Conservation (phyloP, 352 stramenopile genomes). For the Phytophthora kernoviae region DNA sequence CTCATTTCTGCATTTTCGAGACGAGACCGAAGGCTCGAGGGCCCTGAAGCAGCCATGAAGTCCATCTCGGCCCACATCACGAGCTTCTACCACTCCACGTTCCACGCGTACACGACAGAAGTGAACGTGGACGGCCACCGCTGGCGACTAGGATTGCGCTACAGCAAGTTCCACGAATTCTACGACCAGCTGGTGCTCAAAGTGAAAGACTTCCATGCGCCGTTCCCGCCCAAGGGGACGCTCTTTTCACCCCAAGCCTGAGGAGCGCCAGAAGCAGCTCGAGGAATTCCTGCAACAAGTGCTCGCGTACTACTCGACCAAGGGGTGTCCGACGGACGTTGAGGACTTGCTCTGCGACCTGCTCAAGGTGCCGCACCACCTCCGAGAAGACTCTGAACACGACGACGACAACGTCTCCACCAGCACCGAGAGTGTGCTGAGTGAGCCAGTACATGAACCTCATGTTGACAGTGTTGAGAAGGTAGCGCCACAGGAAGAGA, state of each 20-base stretch:
- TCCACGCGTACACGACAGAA: conserved; percentile 68
- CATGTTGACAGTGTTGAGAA: conserved; percentile 9
- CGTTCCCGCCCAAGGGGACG: conserved; percentile 68
- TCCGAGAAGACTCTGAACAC: conserved; percentile 19
- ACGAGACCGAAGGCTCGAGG: not conserved
- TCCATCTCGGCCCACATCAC: conserved; percentile 46
- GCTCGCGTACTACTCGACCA: conserved; percentile 43
- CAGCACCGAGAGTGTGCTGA: conserved; percentile 40
- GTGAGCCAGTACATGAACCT: conserved; percentile 32
- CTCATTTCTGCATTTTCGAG: conserved; percentile 1
- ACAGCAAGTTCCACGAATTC: conserved; percentile 69
- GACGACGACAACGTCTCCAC: conserved; percentile 41
- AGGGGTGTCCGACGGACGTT: conserved; percentile 33
- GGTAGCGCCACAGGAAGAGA: conserved; percentile 9
- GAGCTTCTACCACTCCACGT: conserved; percentile 47
- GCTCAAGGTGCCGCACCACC: conserved; percentile 54
- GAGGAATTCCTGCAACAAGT: conserved; percentile 64
- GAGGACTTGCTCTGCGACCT: conserved; percentile 57
- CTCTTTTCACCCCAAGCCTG: conserved; percentile 70
- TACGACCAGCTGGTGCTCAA: conserved; percentile 51
- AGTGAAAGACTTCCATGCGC: conserved; percentile 50
- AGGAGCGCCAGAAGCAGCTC: conserved; percentile 62
- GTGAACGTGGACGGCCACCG: conserved; percentile 44
- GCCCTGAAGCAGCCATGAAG: conserved; percentile 27
- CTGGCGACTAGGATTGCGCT: conserved; percentile 60